Evolutionary conservation across 257 asterid genomes (phyloP), one percentile per base, ranked within the genome.

Genomic region (Plantago elongata): DNA sequence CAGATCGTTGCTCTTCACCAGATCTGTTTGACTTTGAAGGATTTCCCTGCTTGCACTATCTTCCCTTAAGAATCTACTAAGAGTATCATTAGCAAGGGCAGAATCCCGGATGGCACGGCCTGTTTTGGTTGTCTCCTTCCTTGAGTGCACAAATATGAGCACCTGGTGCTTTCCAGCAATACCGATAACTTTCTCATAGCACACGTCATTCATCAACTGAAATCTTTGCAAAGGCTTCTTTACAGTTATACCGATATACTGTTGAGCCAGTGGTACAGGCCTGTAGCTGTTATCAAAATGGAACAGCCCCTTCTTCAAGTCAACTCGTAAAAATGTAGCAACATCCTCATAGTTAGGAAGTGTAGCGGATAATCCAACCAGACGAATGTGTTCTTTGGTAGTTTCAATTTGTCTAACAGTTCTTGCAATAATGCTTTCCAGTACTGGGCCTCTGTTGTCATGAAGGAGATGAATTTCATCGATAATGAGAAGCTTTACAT

Each of bases 11-110:
- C 81, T 81, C 75, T 81, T 81, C 47, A 78, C 77, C 60, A 78
- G 75, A 65, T 81, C 87, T 1, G 80, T 74, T 47, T 81, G 84
- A 69, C 45, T 4, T 74, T 81, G 87, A 63, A 81, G 82, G 62
- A 81, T 81, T 78, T 81, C 87, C 48, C 87, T 82, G 69, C 87
- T 81, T 46, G 82, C 84, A 71, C 87, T 75, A 44, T 81, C 87
- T 68, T 81, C 87, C 73, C 69, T 78, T 80, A 81, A 76, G 74
- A 81, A 81, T 64, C 74, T 81, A 51, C 82, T 69, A 11, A 81
- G 78, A 34, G 87, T 81, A 57, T 81, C 87, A 47, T 78, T 81
- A 40, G 84, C 69, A 30, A 81, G 84, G 63, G 87, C 87, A 63
- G 79, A 63, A 59, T 81, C 84, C 42, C 84, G 76, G 63, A 81